Base-by-base conservation (phyloP, 2,329 filamentous ascomycete genomes). In the Scopulariopsis brevicaulis region DNA sequence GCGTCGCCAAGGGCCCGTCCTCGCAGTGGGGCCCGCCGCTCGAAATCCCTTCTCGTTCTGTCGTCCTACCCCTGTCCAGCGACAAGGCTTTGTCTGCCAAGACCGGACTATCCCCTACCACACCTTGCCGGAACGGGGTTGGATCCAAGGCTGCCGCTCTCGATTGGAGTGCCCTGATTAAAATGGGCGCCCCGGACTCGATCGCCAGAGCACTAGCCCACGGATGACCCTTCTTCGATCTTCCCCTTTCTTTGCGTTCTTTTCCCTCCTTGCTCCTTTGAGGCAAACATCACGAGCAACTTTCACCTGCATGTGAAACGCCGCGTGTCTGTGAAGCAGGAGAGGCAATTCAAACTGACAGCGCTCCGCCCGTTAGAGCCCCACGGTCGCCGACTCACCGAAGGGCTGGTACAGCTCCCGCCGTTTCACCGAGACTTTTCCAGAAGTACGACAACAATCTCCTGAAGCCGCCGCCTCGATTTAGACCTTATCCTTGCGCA, bases 391-490 rank as follows among this genome's bases (percentile, higher is more conserved):
- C 55, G 6, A 32, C 52, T n/a, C 55, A 53, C 48, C 46, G 55
- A 56, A 56, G 55, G 22, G 14, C 40, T 32, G 32, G 43, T 34
- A 46, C 55, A 25, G 43, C 25, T 11, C 32, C 25, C 25, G 46
- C 43, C 4, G 40, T 24, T 25, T 10, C 55, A 34, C 24, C 50
- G 24, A 50, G 55, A 37, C 25, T n/a, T 25, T 25, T 52, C 20
- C 14, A 35, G 37, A 57, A 28, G 28, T 53, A 37, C 50, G 55
- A 57, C 40, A 40, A 53, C 37, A 57, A 57, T 22, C 34, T 57
- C 14, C n/a, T 57, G 48, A 57, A 57, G 46, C 55, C 55, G 32
- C 55, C 55, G n/a, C 32, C 46, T 53, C 46, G 48, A 57, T 57
- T 57, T 46, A 52, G 20, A 15, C 48, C 55, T 14, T 53, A 53